These are phyloP conservation scores for Guadua angustifolia DNA, from an alignment of 176 grass and related monocot species.

Conservation along the genomic window DNA sequence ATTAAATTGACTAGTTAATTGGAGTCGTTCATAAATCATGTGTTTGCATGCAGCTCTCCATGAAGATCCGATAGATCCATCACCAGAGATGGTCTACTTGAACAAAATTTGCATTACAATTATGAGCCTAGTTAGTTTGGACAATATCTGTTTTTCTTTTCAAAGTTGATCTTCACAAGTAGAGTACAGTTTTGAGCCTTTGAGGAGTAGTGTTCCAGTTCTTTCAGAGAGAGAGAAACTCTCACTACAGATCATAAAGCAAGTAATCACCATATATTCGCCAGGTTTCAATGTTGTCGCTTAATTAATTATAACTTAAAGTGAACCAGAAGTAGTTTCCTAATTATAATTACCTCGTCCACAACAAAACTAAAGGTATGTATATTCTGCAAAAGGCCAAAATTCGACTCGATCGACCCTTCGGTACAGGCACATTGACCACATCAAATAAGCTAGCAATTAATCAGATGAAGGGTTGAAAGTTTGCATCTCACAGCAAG, in stretches of 20 bases:
- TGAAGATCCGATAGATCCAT: background rate
- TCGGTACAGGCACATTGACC: no score
- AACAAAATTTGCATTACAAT: background rate
- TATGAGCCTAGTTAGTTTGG: background rate
- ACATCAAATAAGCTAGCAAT: no score
- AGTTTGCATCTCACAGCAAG: no score
- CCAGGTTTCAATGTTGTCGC: background rate
- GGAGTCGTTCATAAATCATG: constrained; percentile 31
- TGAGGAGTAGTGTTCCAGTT: background rate
- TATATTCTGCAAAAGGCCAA: no score
- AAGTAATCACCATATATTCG: no score
- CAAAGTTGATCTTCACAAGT: background rate
- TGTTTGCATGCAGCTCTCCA: background rate
- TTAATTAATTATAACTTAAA: background rate
- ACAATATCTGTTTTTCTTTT: background rate
- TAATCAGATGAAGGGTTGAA: no score
- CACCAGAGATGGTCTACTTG: background rate
- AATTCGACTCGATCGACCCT: no score
- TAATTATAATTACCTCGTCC: no score
- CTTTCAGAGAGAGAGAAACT: no score
- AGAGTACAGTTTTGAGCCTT: background rate
- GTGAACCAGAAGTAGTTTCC: background rate
- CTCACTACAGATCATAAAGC: no score
- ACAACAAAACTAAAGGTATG: no score
- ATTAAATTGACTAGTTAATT: constrained; percentile 15